Evolutionary conservation across 2,329 filamentous ascomycete species (phyloP), one percentile per base, ranked within the genome.

Genomic region (Chalara sp.): DNA sequence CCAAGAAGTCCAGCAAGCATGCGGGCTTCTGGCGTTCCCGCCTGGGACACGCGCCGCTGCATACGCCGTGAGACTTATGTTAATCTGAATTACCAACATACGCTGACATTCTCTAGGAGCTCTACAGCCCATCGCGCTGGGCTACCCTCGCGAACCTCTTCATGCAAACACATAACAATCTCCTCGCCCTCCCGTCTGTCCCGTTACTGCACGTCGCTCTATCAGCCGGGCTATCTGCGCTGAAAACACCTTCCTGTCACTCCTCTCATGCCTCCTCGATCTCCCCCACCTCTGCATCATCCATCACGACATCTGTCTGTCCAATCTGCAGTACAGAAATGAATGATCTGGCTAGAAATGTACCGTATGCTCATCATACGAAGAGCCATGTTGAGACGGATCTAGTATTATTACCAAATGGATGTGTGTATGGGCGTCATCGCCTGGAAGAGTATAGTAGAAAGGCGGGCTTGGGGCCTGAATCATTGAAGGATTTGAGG

Each of bases 261-360:
- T 86, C 86, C 1, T 55, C 54, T 8, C 54, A 63, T 32, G 48
- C 55, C 7, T 56, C 54, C 10, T 55, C 64, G 46, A 61, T 62
- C 6, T 61, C 60, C 21, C 58, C 61, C 29, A 62, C 58, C 46
- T 65, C 67, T 46, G 60, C 61, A 0, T 61, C 61, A 12, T 61
- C 58, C 10, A 56, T 63, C 63, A 66, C 57, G 49, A 83, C 82
- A 2, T 85, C 87, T 6, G 83, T 97, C 41, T 99, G 93, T 62
- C 93, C 93, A 3, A 97, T 99, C 64, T 99, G 93, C 73, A 93
- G 87, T 45, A 93, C 87, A 1, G 93, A 99, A 70, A 80, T 99
- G 50, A 97, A 97, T 67, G 87, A 91, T 62, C 79, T 99, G 33
- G 92, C 93, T 2, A 78, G 85, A 47, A 84, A 86, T 60, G 87